Percentiles rank a stretch among this genome's conserved stretches.
These are phyloP conservation scores for Hevea brasiliensis DNA, from an alignment of 345 rosid genomes.

Conservation along the genomic window DNA sequence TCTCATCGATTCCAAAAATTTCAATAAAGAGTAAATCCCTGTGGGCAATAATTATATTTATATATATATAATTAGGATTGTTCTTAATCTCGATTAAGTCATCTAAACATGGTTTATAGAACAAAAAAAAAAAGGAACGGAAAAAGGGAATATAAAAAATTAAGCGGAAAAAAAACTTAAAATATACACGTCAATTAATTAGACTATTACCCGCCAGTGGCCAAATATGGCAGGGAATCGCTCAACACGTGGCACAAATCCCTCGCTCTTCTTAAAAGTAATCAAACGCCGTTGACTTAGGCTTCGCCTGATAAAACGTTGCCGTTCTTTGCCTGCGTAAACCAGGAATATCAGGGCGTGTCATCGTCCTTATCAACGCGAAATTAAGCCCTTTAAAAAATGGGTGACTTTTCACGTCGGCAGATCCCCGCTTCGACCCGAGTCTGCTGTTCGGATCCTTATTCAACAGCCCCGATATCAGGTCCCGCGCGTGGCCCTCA, in stretches of 20 bases:
- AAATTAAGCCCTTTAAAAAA: conserved; percentile 81
- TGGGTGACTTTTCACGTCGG: conserved; percentile 81
- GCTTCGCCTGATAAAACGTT: conserved; percentile 33
- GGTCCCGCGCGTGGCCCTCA: conserved; percentile 69
- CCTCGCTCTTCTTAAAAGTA: conserved; percentile 47
- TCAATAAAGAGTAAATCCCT: not conserved
- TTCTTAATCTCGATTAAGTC: conserved; percentile 11
- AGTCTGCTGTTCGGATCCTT: conserved; percentile 71
- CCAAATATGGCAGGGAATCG: conserved; percentile 40
- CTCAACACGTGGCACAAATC: conserved; percentile 39
- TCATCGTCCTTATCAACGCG: conserved; percentile 67
- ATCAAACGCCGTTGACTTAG: conserved; percentile 55
- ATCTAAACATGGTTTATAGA: conserved; percentile 4
- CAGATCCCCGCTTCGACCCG: conserved; percentile 83
- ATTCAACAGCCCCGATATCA: conserved; percentile 62
- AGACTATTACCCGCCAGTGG: conserved; percentile 29
- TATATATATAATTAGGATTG: no score
- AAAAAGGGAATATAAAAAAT: no score
- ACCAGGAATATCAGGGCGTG: conserved; percentile 72
- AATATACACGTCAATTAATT: conserved; percentile 27
- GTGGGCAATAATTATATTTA: no score
- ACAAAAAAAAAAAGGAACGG: not conserved
- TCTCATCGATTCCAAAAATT: not conserved
- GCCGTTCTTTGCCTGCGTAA: conserved; percentile 36
- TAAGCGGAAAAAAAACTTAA: not conserved